Conservation (phyloP, 306 rosid genomes). For the Trifolium repens region DNA sequence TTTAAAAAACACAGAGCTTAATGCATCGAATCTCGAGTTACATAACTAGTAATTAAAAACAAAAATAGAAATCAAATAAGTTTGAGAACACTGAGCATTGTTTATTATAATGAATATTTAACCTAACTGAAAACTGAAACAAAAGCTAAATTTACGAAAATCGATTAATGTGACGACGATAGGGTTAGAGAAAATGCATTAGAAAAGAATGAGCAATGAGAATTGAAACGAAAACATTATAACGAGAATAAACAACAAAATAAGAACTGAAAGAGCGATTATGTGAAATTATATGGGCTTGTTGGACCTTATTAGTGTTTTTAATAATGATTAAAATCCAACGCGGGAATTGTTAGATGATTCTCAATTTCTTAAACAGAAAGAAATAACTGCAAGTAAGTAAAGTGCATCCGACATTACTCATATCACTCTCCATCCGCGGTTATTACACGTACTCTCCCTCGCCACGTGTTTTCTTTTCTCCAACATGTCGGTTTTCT, state of each 20-base stretch:
- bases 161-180: slow-evolving; percentile 27
- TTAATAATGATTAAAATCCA: no score
- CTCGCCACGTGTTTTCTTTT: slow-evolving; percentile 35
- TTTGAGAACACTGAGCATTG: slow-evolving; percentile 31
- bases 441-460: slow-evolving; percentile 37
- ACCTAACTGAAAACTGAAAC: slow-evolving; percentile 5
- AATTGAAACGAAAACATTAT: no score
- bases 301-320: no score
- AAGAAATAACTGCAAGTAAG: slow-evolving; percentile 19
- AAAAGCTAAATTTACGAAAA: slow-evolving; percentile 27
- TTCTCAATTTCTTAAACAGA: slow-evolving; percentile 10
- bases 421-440: slow-evolving; percentile 13
- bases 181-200: slow-evolving; percentile 37
- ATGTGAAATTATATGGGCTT: not conserved
- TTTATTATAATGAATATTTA: not conserved
- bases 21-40: slow-evolving; percentile 29
- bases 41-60: not conserved
- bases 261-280: not conserved
- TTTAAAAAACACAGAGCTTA: not conserved
- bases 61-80: not conserved
- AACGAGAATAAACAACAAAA: no score
- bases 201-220: not conserved
- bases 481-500: slow-evolving; percentile 21
- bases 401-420: not conserved
- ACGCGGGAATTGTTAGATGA: no score